Evolutionary conservation across 306 rosid species (phyloP).

Genomic region (Prunus mongolica): DNA sequence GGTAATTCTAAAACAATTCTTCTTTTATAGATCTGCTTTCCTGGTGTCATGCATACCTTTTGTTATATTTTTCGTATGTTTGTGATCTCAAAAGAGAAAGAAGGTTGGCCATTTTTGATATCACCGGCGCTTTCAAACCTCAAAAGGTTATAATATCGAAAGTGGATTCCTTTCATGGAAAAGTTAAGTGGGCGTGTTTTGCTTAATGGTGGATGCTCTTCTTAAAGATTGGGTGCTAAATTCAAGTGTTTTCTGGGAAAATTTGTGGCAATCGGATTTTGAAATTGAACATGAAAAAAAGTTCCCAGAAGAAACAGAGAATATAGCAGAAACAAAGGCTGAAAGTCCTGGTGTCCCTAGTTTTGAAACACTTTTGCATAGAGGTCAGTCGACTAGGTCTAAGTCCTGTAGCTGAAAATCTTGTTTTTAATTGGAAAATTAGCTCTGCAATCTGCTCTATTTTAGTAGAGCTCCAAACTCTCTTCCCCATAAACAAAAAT

Average conservation of each 20-base stretch:
- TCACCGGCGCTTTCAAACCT: neutral
- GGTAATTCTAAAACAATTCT: slow-evolving; percentile 1
- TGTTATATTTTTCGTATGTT: neutral
- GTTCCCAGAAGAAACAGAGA: no score
- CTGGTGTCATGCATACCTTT: neutral
- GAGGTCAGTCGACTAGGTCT: no score
- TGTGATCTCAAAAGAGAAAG: neutral
- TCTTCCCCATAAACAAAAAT: no score
- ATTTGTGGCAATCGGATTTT: neutral
- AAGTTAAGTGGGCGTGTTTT: neutral
- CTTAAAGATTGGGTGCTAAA: neutral
- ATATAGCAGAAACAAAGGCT: no score
- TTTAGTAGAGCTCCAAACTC: no score
- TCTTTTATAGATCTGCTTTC: slow-evolving; percentile 24
- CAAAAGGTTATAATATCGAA: neutral
- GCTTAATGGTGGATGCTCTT: neutral
- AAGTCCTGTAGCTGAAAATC: no score
- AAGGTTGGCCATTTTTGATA: neutral
- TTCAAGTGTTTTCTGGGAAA: neutral
- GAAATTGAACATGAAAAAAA: no score
- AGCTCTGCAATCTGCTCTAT: no score
- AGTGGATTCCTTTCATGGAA: neutral
- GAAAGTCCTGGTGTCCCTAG: no score
- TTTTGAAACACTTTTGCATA: no score
- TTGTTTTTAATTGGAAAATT: no score